These are phyloP conservation scores for Oryza meridionalis DNA, from an alignment of 176 grass and related monocot species.

Conservation along the genomic window DNA sequence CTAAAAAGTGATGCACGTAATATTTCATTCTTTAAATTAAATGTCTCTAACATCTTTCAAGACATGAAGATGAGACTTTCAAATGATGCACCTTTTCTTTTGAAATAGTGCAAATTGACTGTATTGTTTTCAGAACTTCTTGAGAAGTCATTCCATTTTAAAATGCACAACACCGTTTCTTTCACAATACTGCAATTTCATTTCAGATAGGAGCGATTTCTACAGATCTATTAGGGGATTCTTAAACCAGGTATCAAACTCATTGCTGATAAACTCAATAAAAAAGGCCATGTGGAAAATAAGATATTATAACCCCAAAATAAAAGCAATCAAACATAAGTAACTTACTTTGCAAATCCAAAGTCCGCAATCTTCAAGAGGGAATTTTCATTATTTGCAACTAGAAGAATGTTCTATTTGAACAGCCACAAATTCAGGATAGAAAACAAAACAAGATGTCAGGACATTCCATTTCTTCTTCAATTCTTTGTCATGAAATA, in stretches of 20 bases:
- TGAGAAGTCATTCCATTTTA: neutral
- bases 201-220: neutral
- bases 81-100: neutral
- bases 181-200: conserved; percentile 3
- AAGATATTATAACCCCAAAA: conserved; percentile 22
- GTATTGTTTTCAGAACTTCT: neutral
- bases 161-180: conserved; percentile 2
- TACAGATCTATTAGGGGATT: conserved; percentile 1
- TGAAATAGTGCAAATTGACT: neutral
- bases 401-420: conserved; percentile 92
- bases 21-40: neutral
- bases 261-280: conserved; percentile 23
- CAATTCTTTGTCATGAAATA: conserved; percentile 30
- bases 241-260: neutral
- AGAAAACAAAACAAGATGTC: neutral
- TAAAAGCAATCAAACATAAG: conserved; percentile 24
- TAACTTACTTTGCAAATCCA: conserved; percentile 97
- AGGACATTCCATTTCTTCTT: neutral
- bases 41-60: neutral
- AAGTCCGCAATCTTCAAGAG: conserved; percentile 98
- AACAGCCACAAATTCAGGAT: conserved; percentile 40
- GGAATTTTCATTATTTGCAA: conserved; percentile 68
- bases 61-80: neutral
- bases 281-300: conserved; percentile 5
- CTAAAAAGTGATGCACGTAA: neutral